Evolutionary conservation across 371 early-diverging fungal species (phyloP), one percentile per base, ranked within the genome.

Genomic region (Mortierella sp.): DNA sequence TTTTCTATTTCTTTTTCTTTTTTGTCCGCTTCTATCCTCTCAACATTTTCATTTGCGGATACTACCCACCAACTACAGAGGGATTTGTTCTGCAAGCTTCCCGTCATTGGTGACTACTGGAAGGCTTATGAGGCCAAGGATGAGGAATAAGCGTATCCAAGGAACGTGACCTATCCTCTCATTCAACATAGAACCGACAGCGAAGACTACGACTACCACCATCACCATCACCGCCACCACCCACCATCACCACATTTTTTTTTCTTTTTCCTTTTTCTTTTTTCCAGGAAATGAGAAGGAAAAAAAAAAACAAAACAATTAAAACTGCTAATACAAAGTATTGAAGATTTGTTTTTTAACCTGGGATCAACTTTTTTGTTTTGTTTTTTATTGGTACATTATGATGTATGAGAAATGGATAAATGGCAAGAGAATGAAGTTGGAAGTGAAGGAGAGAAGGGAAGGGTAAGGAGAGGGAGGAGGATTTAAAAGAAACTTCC

Each of bases 1-100:
- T 6, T 15, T 37, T 44, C 45, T 43, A 11, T 55, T 37, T 30
- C 23, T 60, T 50, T 60, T 25, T 44, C n/a, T n/a, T n/a, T n/a
- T n/a, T n/a, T n/a, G n/a, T n/a, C n/a, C n/a, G n/a, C 16, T 52
- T 51, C 30, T 48, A 3, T 37, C 37, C 37, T 9, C 37, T 37
- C 9, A 9, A 37, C 37, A 9, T 51, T 56, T 37, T 44, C n/a
- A 18, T n/a, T 53, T 16, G 46, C 48, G 5, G 23, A 53, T 18
- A 47, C 1, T 37, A 9, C 37, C 37, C 9, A 3, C 9, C 37
- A 9, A 57, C 29, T 19, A 4, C 56, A 75, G 79, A 72, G 66
- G 30, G 79, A 77, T 57, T 53, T 77, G 37, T 77, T 77, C 79
- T 77, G 72, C 79, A 77, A 77, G 79, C 79, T 77, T 63, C 79